Conservation (phyloP, 2,329 filamentous ascomycete genomes). For the Westerdykella ornata region DNA sequence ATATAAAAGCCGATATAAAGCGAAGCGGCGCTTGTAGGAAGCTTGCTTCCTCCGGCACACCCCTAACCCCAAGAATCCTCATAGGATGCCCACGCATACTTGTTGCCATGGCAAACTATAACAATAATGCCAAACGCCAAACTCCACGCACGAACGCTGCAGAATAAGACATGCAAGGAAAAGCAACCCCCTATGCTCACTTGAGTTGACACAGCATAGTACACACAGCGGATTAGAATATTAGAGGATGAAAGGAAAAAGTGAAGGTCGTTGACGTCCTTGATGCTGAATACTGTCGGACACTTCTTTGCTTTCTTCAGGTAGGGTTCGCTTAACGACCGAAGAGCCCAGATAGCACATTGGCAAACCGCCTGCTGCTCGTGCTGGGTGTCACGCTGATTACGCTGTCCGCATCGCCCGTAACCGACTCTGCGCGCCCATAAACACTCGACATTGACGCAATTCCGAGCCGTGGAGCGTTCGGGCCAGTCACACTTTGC, state of each 20-base stretch:
- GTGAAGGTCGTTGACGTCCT: background rate
- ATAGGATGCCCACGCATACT: no score
- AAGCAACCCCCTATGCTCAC: background rate
- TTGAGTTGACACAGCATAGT: conserved; percentile 1
- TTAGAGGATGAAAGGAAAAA: background rate
- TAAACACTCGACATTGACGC: conserved; percentile 3
- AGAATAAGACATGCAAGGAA: conserved; percentile 1
- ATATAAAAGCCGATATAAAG: no score
- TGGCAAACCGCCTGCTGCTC: conserved; percentile 25
- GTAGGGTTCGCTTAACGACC: conserved; percentile 11
- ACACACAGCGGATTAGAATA: background rate
- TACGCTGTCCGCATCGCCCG: conserved; percentile 15
- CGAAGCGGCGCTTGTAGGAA: no score
- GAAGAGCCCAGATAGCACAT: conserved; percentile 29
- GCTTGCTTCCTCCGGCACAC: no score
- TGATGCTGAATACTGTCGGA: background rate
- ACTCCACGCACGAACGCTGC: conserved; percentile 11
- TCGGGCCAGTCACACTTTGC: conserved; percentile 5
- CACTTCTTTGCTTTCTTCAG: background rate
- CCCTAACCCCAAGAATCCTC: no score
- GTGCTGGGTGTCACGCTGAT: conserved; percentile 21
- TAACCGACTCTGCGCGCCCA: conserved; percentile 5
- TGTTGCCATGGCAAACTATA: no score
- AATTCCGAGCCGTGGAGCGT: conserved; percentile 12
- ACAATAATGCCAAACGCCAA: background rate